Percentiles rank a stretch among this genome's conserved stretches.
phyloP scores from a whole-genome alignment of 2,329 filamentous ascomycete genomes.

The Falciphora oryzae region DNA sequence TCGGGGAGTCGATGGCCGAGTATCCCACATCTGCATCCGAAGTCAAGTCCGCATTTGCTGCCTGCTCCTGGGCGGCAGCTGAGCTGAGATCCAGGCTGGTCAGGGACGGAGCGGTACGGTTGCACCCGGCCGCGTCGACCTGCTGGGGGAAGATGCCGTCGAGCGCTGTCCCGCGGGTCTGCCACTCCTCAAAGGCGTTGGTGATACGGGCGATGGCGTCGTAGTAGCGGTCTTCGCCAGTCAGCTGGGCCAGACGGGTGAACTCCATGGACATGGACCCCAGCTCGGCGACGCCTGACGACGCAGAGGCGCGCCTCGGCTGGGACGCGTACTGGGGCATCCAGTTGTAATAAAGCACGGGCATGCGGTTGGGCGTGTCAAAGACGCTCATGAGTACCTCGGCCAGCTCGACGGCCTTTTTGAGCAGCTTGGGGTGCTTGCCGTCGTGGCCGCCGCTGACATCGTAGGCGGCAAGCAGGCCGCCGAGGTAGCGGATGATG shows the following conservation, averaged over 20 bases:
- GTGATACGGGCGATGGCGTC: conserved; percentile 85
- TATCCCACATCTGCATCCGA: conserved; percentile 24
- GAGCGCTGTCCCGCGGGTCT: conserved; percentile 61
- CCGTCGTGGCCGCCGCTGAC: conserved; percentile 58
- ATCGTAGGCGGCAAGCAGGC: conserved; percentile 80
- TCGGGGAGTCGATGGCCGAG: conserved; percentile 13
- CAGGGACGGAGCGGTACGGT: conserved; percentile 40
- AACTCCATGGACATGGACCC: conserved; percentile 84
- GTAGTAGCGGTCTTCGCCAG: conserved; percentile 75
- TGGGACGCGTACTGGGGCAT: conserved; percentile 57
- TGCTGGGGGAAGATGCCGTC: conserved; percentile 75
- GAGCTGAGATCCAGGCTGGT: conserved; percentile 23
- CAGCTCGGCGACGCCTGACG: conserved; percentile 62
- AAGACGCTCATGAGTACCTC: conserved; percentile 78
- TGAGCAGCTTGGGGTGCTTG: conserved; percentile 60
- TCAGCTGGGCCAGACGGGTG: conserved; percentile 81
- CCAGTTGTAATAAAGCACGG: conserved; percentile 75
- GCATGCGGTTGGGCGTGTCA: conserved; percentile 93
- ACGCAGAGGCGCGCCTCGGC: conserved; percentile 53
- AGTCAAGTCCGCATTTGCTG: conserved; percentile 20
- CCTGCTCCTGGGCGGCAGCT: conserved; percentile 29
- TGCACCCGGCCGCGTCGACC: conserved; percentile 76
- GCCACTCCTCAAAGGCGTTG: conserved; percentile 68
- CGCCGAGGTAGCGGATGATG: conserved; percentile 85
- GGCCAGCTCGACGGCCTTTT: conserved; percentile 73